Evolutionary conservation across 345 rosid genomes (phyloP).

Genomic region (Mercurialis annua): DNA sequence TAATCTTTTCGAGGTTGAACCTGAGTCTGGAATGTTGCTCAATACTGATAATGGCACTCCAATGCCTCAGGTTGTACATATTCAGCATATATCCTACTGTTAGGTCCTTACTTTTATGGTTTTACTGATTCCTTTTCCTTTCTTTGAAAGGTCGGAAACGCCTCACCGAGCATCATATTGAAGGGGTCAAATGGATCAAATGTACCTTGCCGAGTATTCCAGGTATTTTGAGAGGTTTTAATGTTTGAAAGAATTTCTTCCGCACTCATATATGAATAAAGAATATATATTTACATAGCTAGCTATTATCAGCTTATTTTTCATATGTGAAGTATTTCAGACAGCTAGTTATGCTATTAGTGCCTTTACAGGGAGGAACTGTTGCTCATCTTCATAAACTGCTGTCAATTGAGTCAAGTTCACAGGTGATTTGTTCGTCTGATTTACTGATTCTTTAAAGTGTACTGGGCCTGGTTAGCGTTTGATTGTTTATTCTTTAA

Average conservation of each 20-base stretch:
- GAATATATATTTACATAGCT: neutral
- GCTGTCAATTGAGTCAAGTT: slow-evolving; percentile 90
- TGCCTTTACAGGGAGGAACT: slow-evolving; percentile 71
- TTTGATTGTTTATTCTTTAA: neutral
- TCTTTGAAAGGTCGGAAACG: slow-evolving; percentile 58
- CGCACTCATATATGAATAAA: neutral
- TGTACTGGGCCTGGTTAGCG: neutral
- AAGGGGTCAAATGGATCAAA: slow-evolving; percentile 39
- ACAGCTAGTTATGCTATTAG: slow-evolving; percentile 4
- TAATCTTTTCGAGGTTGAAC: slow-evolving; percentile 89
- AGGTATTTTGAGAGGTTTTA: slow-evolving; percentile 37
- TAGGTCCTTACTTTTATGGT: neutral
- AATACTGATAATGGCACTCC: slow-evolving; percentile 97
- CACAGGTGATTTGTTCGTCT: slow-evolving; percentile 57
- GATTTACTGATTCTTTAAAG: neutral
- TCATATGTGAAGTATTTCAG: neutral
- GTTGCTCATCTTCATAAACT: slow-evolving; percentile 93
- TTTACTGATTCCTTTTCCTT: neutral
- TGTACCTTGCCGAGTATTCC: slow-evolving; percentile 59
- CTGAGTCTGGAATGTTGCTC: slow-evolving; percentile 72
- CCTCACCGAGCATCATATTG: slow-evolving; percentile 36
- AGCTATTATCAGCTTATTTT: neutral
- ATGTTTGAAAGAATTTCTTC: neutral
- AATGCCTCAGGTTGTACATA: slow-evolving; percentile 68
- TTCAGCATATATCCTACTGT: neutral